A percentile compares a stretch with the other conserved stretches of the same genome.
Evolutionary conservation across 179 eudicot species (phyloP).

Genomic region (Silene vulgaris): DNA sequence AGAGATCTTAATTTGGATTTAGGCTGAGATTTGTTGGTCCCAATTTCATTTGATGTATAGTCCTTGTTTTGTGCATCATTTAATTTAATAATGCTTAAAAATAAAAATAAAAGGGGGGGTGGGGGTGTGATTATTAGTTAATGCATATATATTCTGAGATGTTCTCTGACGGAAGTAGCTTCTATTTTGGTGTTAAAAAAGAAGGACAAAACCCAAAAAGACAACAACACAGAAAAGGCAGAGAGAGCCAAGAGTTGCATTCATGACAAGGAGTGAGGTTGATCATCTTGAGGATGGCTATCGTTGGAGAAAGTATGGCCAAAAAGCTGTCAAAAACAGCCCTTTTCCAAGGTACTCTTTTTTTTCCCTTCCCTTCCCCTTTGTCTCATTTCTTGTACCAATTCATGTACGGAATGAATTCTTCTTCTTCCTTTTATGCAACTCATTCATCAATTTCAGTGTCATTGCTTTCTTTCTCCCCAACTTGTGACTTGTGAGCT

Average conservation of each 20-base stretch:
- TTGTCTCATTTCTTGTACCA: no score
- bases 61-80: conserved; percentile 5
- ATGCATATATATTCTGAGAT: conserved; percentile 4
- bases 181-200: conserved; percentile 3
- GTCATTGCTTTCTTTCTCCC: conserved; percentile 2
- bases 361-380: neutral
- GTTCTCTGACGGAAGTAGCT: conserved; percentile 10
- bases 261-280: conserved; percentile 51
- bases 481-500: neutral
- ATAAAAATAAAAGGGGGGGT: no score
- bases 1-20: conserved; percentile 6
- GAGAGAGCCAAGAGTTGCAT: conserved; percentile 45
- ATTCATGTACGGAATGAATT: no score
- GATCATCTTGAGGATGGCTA: conserved; percentile 52
- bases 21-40: conserved; percentile 23
- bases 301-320: conserved; percentile 45
- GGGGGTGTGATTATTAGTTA: no score
- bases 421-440: no score
- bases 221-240: conserved; percentile 36
- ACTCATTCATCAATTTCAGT: conserved; percentile 21
- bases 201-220: conserved; percentile 34
- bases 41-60: neutral
- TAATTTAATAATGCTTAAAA: neutral
- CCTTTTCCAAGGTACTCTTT: conserved; percentile 36
- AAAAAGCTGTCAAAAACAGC: conserved; percentile 45